Percentiles rank a stretch among this genome's conserved stretches.
phyloP scores from a whole-genome alignment of 176 grass and related monocot genomes.

The Carex littledalei region DNA sequence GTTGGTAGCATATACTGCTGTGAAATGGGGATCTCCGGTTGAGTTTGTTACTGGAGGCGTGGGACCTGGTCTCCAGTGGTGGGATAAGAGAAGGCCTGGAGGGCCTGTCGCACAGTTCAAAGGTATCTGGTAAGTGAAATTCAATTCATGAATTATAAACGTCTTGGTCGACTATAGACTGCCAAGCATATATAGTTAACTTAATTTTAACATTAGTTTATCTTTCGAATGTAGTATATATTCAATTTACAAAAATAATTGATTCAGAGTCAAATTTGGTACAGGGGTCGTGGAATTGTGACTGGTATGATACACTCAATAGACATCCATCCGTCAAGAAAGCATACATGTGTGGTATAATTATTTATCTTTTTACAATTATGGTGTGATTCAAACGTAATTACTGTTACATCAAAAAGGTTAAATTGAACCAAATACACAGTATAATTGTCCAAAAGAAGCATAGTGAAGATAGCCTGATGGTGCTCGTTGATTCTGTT shows the following conservation, averaged over 20 bases:
- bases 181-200: not conserved
- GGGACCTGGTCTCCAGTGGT: constrained; percentile 23
- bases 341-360: constrained; percentile 76
- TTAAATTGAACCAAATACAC: not conserved
- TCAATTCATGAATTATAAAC: not conserved
- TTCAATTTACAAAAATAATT: not conserved
- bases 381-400: not conserved
- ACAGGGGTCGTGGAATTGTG: constrained; percentile 45
- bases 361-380: constrained; percentile 1
- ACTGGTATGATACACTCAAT: constrained; percentile 72
- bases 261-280: constrained; percentile 12
- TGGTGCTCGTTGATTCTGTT: not conserved
- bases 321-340: constrained; percentile 89
- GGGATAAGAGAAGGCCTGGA: constrained; percentile 21
- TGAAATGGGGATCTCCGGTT: constrained; percentile 15
- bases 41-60: constrained; percentile 17
- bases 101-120: constrained; percentile 15
- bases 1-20: constrained; percentile 10
- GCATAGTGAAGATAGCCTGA: not conserved
- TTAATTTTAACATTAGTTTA: not conserved
- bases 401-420: not conserved
- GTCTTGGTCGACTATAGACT: not conserved
- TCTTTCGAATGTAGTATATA: not conserved
- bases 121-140: constrained; percentile 16
- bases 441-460: not conserved